Evolutionary conservation across 345 rosid species (phyloP), one percentile per base, ranked within the genome.

Genomic region (Arabis alpina): DNA sequence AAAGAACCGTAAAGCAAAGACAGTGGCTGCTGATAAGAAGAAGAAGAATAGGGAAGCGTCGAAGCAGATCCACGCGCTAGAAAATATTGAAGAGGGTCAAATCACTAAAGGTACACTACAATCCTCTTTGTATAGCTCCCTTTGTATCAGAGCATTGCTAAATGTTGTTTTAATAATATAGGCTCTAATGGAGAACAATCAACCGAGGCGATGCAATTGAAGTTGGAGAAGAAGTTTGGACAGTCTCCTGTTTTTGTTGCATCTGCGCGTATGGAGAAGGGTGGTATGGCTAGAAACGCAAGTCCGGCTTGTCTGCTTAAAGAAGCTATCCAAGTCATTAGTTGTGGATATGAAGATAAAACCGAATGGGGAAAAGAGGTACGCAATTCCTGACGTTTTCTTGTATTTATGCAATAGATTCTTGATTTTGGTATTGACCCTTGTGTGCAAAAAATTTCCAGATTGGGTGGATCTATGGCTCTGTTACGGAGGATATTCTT

Each of bases 351-450:
- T 42, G 99, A 94, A 82, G 99, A 90, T 77, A 94, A 94, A 83
- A 92, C 99, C 6, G 99, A 94, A 84, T 92, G 99, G 99, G 99
- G 99, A 70, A 94, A 94, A 78, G 99, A 94, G 83, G 99, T 94
- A 80, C 72, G 90, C 81, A 58, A 28, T 10, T 54, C 25, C 10
- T 25, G 45, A 11, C 12, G 6, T 13, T 15, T 56, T 48, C 1
- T 62, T 32, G 49, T 13, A 9, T 63, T 4, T 63, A 15, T 34
- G 42, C 54, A 24, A 43, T 63, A 1, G 53, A 44, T 62, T 49
- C 42, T 63, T 63, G 71, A 50, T 64, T 30, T 49, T 56, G 55
- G 56, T 41, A 41, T 13, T 63, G 55, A 34, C 19, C 11, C 47
- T 51, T 51, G 51, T 48, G 41, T 19, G 23, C 45, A 47, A 47